phyloP scores from a whole-genome alignment of 306 rosid species.

The Prunus kanzakura region DNA sequence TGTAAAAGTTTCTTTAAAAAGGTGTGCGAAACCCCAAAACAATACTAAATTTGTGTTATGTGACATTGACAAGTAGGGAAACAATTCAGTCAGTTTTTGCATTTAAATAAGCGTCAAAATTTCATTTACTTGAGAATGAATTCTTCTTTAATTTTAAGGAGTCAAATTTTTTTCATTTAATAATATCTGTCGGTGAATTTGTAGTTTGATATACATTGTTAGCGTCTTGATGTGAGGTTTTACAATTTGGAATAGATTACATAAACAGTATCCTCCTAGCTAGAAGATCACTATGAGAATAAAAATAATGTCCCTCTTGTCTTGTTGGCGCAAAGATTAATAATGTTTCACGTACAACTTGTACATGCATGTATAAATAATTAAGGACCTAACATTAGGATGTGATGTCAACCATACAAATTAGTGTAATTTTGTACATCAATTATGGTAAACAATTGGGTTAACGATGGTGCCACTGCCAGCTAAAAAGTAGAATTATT shows the following conservation, averaged over 20 bases:
- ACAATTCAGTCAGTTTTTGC: too few species aligned
- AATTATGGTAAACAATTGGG: neutral
- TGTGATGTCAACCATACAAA: neutral
- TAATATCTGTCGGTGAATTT: too few species aligned
- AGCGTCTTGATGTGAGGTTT: too few species aligned
- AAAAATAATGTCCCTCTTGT: neutral
- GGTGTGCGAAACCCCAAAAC: too few species aligned
- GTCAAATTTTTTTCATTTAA: fast-evolving
- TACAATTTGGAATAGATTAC: neutral
- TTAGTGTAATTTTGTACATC: too few species aligned
- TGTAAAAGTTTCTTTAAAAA: too few species aligned
- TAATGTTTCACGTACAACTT: neutral
- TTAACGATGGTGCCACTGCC: neutral
- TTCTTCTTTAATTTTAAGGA: too few species aligned
- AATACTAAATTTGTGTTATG: too few species aligned
- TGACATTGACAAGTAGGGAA: too few species aligned
- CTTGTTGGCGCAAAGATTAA: neutral
- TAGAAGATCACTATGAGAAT: neutral
- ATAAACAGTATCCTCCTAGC: neutral
- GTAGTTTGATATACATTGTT: too few species aligned
- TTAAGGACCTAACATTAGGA: neutral
- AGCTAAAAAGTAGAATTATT: neutral
- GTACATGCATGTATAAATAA: neutral
- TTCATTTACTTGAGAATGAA: too few species aligned
- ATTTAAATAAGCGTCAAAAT: too few species aligned